Percentiles rank a stretch among this genome's conserved stretches.
Conservation (phyloP, 768 basidiomycete genomes). For the Macrolepiota dolichaula region DNA sequence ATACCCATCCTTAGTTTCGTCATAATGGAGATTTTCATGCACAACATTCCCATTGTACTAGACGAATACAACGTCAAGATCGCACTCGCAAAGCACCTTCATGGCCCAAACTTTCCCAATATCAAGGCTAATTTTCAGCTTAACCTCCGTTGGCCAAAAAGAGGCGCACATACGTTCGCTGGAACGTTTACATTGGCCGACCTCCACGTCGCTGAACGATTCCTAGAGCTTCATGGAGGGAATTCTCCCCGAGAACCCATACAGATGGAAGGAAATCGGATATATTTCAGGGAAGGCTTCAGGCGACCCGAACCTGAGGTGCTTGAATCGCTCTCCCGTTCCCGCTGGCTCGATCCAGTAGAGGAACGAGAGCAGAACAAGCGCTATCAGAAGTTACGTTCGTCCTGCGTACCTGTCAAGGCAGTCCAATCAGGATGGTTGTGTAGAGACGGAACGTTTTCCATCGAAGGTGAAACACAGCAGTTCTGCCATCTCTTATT, state of each 20-base stretch:
- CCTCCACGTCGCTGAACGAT: constrained; percentile 34
- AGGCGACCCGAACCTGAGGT: constrained; percentile 24
- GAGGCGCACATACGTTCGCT: constrained; percentile 29
- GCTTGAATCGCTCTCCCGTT: constrained; percentile 31
- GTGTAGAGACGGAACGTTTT: constrained; percentile 52
- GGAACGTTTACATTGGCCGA: constrained; percentile 51
- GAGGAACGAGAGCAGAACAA: constrained; percentile 29
- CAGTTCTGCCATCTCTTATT: constrained; percentile 27
- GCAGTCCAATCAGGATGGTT: constrained; percentile 57
- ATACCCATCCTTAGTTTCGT: not conserved
- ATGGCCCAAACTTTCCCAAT: constrained; percentile 34
- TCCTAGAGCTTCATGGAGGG: constrained; percentile 35
- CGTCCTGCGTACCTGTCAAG: constrained; percentile 25
- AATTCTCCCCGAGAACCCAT: not conserved
- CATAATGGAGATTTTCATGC: constrained; percentile 38
- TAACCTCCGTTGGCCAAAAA: constrained; percentile 32
- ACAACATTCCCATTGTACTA: constrained; percentile 27
- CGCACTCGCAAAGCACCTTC: constrained; percentile 41
- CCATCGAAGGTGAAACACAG: constrained; percentile 36
- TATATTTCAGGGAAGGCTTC: constrained; percentile 29
- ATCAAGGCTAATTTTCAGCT: constrained; percentile 51
- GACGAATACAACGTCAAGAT: constrained; percentile 26
- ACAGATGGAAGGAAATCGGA: constrained; percentile 25
- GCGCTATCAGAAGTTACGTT: constrained; percentile 23
- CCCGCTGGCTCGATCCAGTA: constrained; percentile 39